phyloP scores from a whole-genome alignment of 208 protist species.

The Leishmania tarentolae region DNA sequence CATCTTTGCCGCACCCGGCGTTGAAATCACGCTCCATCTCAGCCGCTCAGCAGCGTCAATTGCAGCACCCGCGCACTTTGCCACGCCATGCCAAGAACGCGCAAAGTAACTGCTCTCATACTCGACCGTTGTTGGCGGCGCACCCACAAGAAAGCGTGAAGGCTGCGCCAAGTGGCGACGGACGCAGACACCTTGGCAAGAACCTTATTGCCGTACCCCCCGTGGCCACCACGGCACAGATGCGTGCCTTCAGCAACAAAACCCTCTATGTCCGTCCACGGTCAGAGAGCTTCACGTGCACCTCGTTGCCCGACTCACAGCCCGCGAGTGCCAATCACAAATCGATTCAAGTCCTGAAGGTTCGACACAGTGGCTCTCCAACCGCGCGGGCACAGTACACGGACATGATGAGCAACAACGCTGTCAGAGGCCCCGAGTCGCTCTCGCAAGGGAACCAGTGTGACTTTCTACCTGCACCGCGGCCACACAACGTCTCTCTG shows the following conservation, averaged over 20 bases:
- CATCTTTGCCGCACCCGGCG: slow-evolving; percentile 9
- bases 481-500: background rate
- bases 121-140: slow-evolving; percentile 1
- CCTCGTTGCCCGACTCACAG: background rate
- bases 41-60: background rate
- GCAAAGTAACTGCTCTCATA: background rate
- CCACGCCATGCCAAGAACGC: background rate
- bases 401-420: background rate
- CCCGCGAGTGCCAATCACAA: background rate
- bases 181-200: background rate
- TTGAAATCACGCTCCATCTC: slow-evolving; percentile 12
- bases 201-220: background rate
- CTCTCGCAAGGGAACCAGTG: slow-evolving; percentile 3
- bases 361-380: background rate
- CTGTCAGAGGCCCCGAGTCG: background rate
- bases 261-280: slow-evolving; percentile 24
- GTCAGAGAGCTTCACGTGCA: slow-evolving; percentile 7
- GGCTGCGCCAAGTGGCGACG: background rate
- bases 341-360: background rate
- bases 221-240: slow-evolving; percentile 1
- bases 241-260: slow-evolving; percentile 17
- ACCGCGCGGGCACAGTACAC: background rate
- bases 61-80: background rate
- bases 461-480: background rate
- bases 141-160: background rate